These are phyloP conservation scores for Pseudogymnoascus sp. DNA, from an alignment of 2,329 filamentous ascomycete species.

Conservation along the genomic window DNA sequence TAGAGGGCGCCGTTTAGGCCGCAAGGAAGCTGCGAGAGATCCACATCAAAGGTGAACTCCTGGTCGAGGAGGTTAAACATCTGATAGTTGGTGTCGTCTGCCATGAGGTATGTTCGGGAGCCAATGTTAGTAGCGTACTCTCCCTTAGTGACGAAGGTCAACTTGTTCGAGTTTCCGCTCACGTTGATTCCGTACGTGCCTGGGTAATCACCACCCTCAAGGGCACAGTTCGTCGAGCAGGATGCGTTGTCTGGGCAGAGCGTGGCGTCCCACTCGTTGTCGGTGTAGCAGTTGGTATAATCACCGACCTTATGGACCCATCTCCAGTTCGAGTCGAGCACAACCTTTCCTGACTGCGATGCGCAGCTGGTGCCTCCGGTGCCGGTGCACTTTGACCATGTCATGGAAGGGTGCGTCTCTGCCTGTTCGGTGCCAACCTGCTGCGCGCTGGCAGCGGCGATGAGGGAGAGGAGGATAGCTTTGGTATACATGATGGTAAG, in stretches of 20 bases:
- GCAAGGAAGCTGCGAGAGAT: conserved; percentile 58
- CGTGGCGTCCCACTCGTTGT: conserved; percentile 34
- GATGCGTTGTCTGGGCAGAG: conserved; percentile 35
- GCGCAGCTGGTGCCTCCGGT: conserved; percentile 33
- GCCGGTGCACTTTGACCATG: conserved; percentile 41
- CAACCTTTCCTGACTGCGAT: conserved; percentile 38
- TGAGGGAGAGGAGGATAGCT: conserved; percentile 25
- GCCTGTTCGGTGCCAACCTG: conserved; percentile 37
- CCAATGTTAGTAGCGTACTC: conserved; percentile 36
- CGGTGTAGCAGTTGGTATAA: conserved; percentile 33
- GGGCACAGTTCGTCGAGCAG: conserved; percentile 41
- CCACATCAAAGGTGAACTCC: conserved; percentile 66
- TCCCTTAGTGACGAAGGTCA: conserved; percentile 49
- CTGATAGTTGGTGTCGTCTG: conserved; percentile 52
- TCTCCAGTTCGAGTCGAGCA: conserved; percentile 49
- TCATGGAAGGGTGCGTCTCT: conserved; percentile 44
- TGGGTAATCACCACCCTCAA: conserved; percentile 45
- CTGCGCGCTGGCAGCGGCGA: conserved; percentile 37
- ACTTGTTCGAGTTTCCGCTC: conserved; percentile 40
- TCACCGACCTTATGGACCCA: conserved; percentile 43
- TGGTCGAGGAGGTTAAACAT: conserved; percentile 56
- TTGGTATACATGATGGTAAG: conserved; percentile 2
- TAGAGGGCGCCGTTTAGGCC: conserved; percentile 66
- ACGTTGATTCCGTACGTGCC: conserved; percentile 46
- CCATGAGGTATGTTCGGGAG: conserved; percentile 56